Evolutionary conservation across 164 flowering plant genomes (phyloP), one percentile per base, ranked within the genome.

Genomic region (Hamamelis virginiana): DNA sequence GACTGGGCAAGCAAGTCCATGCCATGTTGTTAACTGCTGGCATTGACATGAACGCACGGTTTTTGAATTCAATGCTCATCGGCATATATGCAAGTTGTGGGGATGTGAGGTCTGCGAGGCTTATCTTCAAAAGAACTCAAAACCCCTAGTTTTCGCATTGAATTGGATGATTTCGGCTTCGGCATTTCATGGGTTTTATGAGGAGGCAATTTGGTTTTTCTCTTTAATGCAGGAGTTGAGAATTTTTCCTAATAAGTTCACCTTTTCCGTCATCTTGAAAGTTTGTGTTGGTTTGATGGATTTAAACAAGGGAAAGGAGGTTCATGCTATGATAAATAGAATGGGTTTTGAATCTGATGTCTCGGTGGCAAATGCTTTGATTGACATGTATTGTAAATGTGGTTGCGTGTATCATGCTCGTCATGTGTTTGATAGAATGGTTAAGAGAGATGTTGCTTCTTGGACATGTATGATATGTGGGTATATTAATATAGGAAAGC

Each of bases 61-160:
- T 83, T 13, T 60, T 87, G 70, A 69, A 45, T 26, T 81, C 89
- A 8, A 85, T 78, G 77, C 86, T 91, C 3, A 74, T 88, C 9
- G 91, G 86, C 0, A 60, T 81, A 9, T 91, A 90, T 66, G 91
- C 89, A 0, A 76, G 84, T 57, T 86, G 89, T 69, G 89, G 91
- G 26, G 88, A 86, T 62, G 0, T 84, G 55, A 48, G 11, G 3
- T 81, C 85, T 18, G 83, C 93, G 0, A 65, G 59, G 41, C 25
- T 33, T 4, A 52, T 86, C 18, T 80, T 86, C 51, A 46, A 69
- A 5, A 44, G 23, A 53, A 81, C 68, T 23, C 65, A 9, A 19
- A 64, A 64, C 47, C 82, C 80, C 0, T 74, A 73, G 71, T 75
- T 59, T 82, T 84, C 43, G 82, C 86, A 1, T 73, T 78, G 52